Conservation (phyloP, 2,329 filamentous ascomycete species). For the Elsinoe necatrix region DNA sequence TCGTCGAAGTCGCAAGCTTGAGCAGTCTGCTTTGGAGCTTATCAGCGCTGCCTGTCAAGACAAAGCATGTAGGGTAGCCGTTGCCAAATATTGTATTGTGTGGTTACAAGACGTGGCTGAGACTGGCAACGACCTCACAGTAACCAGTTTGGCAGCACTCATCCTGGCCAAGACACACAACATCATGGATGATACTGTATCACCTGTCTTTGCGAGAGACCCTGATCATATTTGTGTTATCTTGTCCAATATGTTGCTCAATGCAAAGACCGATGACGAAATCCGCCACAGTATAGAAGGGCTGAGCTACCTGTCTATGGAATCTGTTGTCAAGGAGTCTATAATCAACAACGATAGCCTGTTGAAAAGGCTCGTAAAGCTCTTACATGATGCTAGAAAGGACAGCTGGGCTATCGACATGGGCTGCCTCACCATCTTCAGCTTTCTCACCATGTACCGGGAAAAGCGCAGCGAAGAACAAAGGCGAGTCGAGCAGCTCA, state of each 20-base stretch:
- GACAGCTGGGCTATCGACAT: conserved; percentile 47
- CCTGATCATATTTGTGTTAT: conserved; percentile 45
- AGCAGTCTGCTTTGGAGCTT: conserved; percentile 78
- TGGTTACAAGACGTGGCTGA: conserved; percentile 82
- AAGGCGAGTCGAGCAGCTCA: conserved; percentile 82
- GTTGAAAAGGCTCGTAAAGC: conserved; percentile 59
- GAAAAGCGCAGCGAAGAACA: conserved; percentile 79
- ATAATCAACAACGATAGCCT: conserved; percentile 61
- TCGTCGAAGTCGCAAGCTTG: conserved; percentile 77
- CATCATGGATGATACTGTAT: conserved; percentile 2
- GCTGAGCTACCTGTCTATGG: conserved; percentile 82
- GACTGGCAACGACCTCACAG: conserved; percentile 53
- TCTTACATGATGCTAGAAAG: conserved; percentile 42
- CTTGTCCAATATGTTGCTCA: conserved; percentile 57
- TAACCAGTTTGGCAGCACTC: conserved; percentile 45
- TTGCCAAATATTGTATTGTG: conserved; percentile 72
- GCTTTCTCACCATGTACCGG: conserved; percentile 74
- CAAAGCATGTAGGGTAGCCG: conserved; percentile 68
- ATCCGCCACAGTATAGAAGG: conserved; percentile 73
- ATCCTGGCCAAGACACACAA: conserved; percentile 47
- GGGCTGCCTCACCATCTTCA: conserved; percentile 74
- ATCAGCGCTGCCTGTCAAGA: conserved; percentile 89
- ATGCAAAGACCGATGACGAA: conserved; percentile 41
- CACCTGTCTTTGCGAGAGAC: conserved; percentile 11
- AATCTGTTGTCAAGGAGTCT: conserved; percentile 74